Evolutionary conservation across 2,329 filamentous ascomycete genomes (phyloP).

Genomic region (Microcera coccophila): DNA sequence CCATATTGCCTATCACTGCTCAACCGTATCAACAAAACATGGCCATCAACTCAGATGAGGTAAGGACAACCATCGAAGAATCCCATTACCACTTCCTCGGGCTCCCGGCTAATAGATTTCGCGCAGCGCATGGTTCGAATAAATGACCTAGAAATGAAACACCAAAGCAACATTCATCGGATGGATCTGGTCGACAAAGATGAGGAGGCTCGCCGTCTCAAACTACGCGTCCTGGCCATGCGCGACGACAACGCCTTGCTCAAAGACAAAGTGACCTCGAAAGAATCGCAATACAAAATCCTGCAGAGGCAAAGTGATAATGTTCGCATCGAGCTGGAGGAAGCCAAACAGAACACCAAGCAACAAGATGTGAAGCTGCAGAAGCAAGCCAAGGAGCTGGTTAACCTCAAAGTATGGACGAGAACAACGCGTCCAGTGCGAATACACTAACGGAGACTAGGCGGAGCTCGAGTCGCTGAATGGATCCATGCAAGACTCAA

Average conservation of each 20-base stretch:
- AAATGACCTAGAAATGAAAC: conserved; percentile 63
- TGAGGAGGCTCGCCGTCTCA: conserved; percentile 68
- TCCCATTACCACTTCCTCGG: neutral
- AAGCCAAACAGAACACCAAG: conserved; percentile 39
- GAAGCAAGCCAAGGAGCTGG: conserved; percentile 46
- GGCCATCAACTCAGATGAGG: conserved; percentile 27
- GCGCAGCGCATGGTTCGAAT: conserved; percentile 43
- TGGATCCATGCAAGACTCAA: conserved; percentile 63
- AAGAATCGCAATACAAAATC: conserved; percentile 55
- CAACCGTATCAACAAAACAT: conserved; percentile 12
- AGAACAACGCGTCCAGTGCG: too few species aligned
- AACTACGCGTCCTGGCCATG: conserved; percentile 66
- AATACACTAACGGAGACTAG: conserved; percentile 38
- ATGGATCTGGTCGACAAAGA: conserved; percentile 67
- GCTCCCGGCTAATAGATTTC: conserved; percentile 17
- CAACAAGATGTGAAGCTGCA: conserved; percentile 47
- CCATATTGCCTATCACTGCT: neutral
- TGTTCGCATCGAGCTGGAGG: conserved; percentile 41
- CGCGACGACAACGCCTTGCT: conserved; percentile 70
- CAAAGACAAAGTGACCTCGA: conserved; percentile 57
- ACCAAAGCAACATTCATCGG: conserved; percentile 61
- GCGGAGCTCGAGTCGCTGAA: conserved; percentile 68
- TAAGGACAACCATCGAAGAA: conserved; percentile 12
- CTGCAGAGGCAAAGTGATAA: conserved; percentile 40
- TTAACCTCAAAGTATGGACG: conserved; percentile 43